phyloP scores from a whole-genome alignment of 345 rosid species.

The Linum usitatissimum region DNA sequence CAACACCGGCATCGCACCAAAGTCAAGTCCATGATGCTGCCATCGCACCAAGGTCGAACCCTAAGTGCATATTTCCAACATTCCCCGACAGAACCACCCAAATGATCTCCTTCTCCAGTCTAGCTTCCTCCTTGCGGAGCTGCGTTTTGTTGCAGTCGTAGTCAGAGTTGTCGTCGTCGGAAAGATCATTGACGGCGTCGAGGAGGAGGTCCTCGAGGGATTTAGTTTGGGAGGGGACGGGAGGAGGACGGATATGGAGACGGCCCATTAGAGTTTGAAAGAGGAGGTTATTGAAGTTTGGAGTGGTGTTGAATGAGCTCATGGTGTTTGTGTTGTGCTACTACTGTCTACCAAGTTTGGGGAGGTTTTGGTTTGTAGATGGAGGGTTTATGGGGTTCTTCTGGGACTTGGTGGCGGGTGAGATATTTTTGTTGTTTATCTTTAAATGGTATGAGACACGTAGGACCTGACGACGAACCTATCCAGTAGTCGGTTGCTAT shows the following conservation, averaged over 20 bases:
- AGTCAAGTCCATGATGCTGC: no score
- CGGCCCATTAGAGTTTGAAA: constrained; percentile 76
- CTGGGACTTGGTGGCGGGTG: background rate
- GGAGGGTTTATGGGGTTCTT: background rate
- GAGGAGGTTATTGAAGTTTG: constrained; percentile 57
- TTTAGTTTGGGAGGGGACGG: constrained; percentile 32
- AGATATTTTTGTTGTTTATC: no score
- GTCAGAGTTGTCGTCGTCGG: constrained; percentile 25
- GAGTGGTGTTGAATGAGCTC: constrained; percentile 46
- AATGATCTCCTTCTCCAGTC: constrained; percentile 75
- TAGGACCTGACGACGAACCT: no score
- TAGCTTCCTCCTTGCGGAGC: constrained; percentile 69
- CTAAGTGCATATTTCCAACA: no score
- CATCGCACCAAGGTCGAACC: no score
- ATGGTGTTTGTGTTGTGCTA: constrained; percentile 17
- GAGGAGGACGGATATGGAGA: constrained; percentile 67
- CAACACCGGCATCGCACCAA: no score
- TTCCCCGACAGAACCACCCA: constrained; percentile 57
- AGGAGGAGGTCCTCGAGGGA: constrained; percentile 77
- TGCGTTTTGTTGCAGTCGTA: constrained; percentile 33
- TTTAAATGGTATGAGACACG: no score
- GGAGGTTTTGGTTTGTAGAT: no score
- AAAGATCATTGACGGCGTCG: constrained; percentile 34
- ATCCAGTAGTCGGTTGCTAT: no score
- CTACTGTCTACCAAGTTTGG: no score